Base-by-base conservation (phyloP, 345 rosid genomes). In the Pseudoturritis turrita region DNA sequence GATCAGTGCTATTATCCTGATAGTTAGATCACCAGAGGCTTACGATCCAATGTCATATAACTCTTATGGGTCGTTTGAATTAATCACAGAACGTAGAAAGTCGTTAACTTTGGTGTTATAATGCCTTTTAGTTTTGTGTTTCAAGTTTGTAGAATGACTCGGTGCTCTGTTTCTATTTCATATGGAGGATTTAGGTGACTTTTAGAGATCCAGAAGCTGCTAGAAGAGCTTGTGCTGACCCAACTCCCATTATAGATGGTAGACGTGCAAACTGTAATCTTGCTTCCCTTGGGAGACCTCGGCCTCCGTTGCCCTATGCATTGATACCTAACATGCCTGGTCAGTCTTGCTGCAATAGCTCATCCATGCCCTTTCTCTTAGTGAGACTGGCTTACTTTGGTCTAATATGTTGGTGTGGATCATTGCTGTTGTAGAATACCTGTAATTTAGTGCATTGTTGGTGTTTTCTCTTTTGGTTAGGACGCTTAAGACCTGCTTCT, bases 251-350 rank as follows among this genome's bases (percentile, higher is more conserved):
- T 40, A 91, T 95, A 62, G 99, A 95, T 77, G 99, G 99, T 40
- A 81, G 99, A 71, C 90, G 93, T 22, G 96, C 99, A 10, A 95
- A 95, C 75, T 95, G 99, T 83, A 95, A 95, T 83, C 81, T 95
- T 80, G 99, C 99, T 70, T 91, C 96, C 1, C 90, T 91, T 66
- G 99, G 99, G 11, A 81, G 97, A 53, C 90, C 93, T 50, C 87
- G 88, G 28, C 89, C 87, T 17, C 86, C 88, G 5, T 55, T 83
- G 37, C 81, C 87, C 13, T 83, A 80, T 46, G 96, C 97, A 80
- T 80, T 76, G 64, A n/a, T 68, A 46, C 79, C 80, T 58, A 73
- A 35, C 59, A 60, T 66, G 1, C 72, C 72, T 73, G 79, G 80
- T 79, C 58, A 66, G 86, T 67, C 57, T 70, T 36, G 14, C 47